Evolutionary conservation across 331 rosid species (phyloP).

Genomic region (Rosa hybrid): DNA sequence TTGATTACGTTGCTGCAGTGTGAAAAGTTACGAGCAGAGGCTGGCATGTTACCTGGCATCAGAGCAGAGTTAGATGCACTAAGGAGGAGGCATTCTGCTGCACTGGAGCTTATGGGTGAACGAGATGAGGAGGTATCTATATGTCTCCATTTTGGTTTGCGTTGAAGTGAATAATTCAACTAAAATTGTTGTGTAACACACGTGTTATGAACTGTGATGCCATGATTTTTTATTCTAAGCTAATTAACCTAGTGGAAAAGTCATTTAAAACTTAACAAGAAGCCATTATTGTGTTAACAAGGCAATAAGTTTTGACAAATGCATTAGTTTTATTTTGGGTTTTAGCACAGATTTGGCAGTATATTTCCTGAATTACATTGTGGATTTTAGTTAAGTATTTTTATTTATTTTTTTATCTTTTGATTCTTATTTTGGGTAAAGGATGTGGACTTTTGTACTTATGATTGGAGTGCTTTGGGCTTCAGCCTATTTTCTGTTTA

Average conservation of each 20-base stretch:
- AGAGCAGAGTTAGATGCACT: slow-evolving; percentile 90
- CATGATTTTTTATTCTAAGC: background rate
- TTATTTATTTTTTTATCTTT: background rate
- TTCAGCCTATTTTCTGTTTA: background rate
- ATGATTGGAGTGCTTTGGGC: background rate
- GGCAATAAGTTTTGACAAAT: background rate
- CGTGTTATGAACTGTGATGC: slow-evolving; percentile 3
- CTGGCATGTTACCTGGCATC: slow-evolving; percentile 74
- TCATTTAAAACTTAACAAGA: background rate
- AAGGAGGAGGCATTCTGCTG: slow-evolving; percentile 96
- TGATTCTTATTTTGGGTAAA: background rate
- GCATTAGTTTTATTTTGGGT: background rate
- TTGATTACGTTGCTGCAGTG: slow-evolving; percentile 53
- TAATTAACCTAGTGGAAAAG: background rate
- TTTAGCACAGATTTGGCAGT: background rate
- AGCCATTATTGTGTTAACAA: background rate
- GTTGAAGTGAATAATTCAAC: slow-evolving; percentile 5
- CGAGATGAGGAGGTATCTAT: slow-evolving; percentile 93
- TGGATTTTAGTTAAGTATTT: background rate
- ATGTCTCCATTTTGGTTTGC: slow-evolving; percentile 19
- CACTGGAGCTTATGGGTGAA: slow-evolving; percentile 98
- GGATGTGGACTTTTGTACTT: background rate
- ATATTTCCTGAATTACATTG: background rate
- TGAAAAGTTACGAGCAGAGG: slow-evolving; percentile 89
- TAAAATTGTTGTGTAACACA: slow-evolving; percentile 21